Conservation (phyloP, 305 asterid species). For the Fraxinus sp. region DNA sequence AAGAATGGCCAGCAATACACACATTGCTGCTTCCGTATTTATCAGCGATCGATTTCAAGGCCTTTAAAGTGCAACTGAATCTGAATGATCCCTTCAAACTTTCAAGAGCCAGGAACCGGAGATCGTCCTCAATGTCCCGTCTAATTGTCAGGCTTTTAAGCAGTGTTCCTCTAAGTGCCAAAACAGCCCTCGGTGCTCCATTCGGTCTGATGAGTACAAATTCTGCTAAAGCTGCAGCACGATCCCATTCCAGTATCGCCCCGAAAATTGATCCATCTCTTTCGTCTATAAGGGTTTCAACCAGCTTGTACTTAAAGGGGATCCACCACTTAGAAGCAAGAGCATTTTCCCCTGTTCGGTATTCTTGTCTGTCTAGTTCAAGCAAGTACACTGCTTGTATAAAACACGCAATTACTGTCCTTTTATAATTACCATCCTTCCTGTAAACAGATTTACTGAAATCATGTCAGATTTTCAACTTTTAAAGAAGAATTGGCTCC, state of each 20-base stretch:
- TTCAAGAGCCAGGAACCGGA: conserved; percentile 89
- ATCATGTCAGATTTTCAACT: conserved; percentile 15
- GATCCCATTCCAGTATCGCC: conserved; percentile 91
- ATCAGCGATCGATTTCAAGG: conserved; percentile 52
- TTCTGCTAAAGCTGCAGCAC: conserved; percentile 82
- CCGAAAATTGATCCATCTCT: conserved; percentile 94
- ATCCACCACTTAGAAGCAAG: conserved; percentile 99
- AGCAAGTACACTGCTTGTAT: conserved; percentile 94
- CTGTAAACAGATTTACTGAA: conserved; percentile 36
- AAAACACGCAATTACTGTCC: conserved; percentile 88
- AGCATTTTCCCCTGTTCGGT: conserved; percentile 51
- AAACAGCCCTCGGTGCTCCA: conserved; percentile 85
- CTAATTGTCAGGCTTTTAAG: conserved; percentile 74
- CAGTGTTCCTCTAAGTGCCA: conserved; percentile 82
- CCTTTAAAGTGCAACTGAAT: conserved; percentile 54
- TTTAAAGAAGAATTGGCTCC: background rate
- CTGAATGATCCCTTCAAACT: conserved; percentile 84
- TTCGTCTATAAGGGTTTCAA: conserved; percentile 65
- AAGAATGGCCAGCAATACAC: conserved; percentile 81
- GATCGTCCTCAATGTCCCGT: conserved; percentile 84
- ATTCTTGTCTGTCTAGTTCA: conserved; percentile 92
- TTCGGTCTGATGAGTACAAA: conserved; percentile 70
- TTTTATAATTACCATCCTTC: conserved; percentile 82
- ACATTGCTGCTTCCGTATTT: conserved; percentile 72
- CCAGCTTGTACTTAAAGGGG: conserved; percentile 90